Evolutionary conservation across 2,329 filamentous ascomycete species (phyloP).

Genomic region (Cercospora berteroae): DNA sequence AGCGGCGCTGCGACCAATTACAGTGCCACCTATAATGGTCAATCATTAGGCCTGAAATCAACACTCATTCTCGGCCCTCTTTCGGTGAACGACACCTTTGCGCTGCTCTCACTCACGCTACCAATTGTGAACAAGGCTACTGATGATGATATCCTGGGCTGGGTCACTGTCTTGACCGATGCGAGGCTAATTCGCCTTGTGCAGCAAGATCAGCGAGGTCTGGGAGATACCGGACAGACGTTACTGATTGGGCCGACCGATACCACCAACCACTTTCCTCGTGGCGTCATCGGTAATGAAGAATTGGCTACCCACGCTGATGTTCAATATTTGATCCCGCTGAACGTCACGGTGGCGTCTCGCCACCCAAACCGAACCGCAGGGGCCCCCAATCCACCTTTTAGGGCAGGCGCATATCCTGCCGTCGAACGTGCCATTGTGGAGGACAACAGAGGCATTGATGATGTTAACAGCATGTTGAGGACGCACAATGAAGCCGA

Average conservation of each 20-base stretch:
- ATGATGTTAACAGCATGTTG: constrained; percentile 66
- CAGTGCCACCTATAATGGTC: constrained; percentile 45
- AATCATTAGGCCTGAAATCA: constrained; percentile 44
- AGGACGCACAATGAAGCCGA: constrained; percentile 67
- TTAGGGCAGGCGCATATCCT: constrained; percentile 61
- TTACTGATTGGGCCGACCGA: constrained; percentile 68
- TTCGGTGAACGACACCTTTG: constrained; percentile 68
- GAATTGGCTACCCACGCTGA: constrained; percentile 23
- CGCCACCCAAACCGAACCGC: constrained; percentile 32
- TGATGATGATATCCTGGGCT: constrained; percentile 67
- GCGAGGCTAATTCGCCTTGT: constrained; percentile 63
- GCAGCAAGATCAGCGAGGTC: constrained; percentile 63
- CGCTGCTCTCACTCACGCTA: constrained; percentile 76
- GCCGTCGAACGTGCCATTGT: constrained; percentile 62
- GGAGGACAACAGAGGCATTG: constrained; percentile 16
- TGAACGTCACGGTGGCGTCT: constrained; percentile 28
- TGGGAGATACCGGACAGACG: constrained; percentile 69
- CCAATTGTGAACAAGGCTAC: constrained; percentile 70
- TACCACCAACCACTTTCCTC: constrained; percentile 57
- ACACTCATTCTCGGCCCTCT: constrained; percentile 74
- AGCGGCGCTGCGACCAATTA: constrained; percentile 35
- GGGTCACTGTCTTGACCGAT: constrained; percentile 74
- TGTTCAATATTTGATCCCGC: constrained; percentile 34
- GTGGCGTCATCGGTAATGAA: constrained; percentile 31
- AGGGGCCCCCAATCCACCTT: constrained; percentile 52